phyloP scores from a whole-genome alignment of 139 green algal species.

The Microglena sp. region DNA sequence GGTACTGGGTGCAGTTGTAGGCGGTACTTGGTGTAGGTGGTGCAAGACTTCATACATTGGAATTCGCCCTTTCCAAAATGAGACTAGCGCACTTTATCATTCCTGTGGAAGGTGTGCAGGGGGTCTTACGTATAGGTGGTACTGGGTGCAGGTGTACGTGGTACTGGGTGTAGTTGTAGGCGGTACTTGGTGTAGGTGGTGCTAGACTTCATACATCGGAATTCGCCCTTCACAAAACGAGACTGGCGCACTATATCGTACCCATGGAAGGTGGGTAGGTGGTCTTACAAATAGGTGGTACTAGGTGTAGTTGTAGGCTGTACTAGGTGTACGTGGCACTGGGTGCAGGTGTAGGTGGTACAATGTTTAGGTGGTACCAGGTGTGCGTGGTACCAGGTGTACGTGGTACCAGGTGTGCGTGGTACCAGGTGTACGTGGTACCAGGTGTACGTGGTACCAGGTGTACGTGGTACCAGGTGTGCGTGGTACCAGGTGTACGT shows the following conservation, averaged over 20 bases:
- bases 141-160: too few species aligned
- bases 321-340: too few species aligned
- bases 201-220: constrained; percentile 17
- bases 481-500: too few species aligned
- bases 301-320: too few species aligned
- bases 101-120: constrained; percentile 23
- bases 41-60: constrained; percentile 16
- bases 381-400: constrained; percentile 19
- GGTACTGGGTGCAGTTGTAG: too few species aligned
- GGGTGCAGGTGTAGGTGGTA: too few species aligned
- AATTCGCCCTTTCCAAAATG: constrained; percentile 24
- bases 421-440: constrained; percentile 29
- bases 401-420: constrained; percentile 8
- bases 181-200: constrained; percentile 24
- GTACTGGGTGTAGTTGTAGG: too few species aligned
- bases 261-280: constrained; percentile 23
- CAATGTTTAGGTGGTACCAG: constrained; percentile 18
- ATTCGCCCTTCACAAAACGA: constrained; percentile 25
- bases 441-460: constrained; percentile 4
- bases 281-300: too few species aligned
- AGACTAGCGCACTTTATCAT: constrained; percentile 21
- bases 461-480: too few species aligned
- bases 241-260: constrained; percentile 21
- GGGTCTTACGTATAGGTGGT: too few species aligned
- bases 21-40: constrained; percentile 19